Conservation (phyloP, 2,329 filamentous ascomycete genomes). For the Pleurostoma richardsiae region DNA sequence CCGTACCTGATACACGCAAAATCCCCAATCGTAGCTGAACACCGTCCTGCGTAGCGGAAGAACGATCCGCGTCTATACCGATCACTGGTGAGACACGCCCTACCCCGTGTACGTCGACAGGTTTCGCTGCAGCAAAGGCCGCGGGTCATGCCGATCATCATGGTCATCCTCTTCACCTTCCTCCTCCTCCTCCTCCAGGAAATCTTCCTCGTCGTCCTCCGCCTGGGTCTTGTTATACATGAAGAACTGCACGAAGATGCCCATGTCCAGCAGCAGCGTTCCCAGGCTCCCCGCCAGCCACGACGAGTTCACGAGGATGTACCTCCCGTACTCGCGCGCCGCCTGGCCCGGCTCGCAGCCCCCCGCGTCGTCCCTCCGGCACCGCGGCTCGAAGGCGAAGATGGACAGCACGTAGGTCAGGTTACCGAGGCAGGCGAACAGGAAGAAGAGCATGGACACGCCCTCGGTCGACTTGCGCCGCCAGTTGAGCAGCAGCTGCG, state of each 20-base stretch:
- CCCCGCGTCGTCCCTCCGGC: slow-evolving; percentile 30
- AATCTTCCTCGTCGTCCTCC: slow-evolving; percentile 17
- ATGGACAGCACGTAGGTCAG: slow-evolving; percentile 90
- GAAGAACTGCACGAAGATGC: slow-evolving; percentile 89
- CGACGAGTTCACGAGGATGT: slow-evolving; percentile 84
- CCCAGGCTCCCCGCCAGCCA: slow-evolving; percentile 90
- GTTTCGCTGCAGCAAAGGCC: slow-evolving; percentile 29
- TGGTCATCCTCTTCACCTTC: slow-evolving; percentile 20
- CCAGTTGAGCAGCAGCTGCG: slow-evolving; percentile 89
- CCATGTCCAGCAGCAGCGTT: slow-evolving; percentile 77
- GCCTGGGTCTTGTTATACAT: slow-evolving; percentile 59
- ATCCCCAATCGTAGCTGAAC: too few relatives aligned
- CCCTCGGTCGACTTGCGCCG: slow-evolving; percentile 90
- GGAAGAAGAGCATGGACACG: slow-evolving; percentile 88
- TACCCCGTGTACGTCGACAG: slow-evolving; percentile 14
- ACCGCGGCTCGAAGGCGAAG: slow-evolving; percentile 79
- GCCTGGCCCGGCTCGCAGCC: slow-evolving; percentile 64
- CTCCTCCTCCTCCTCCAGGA: slow-evolving; percentile 21
- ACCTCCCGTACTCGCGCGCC: slow-evolving; percentile 63
- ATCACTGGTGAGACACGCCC: background rate
- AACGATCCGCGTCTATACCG: too few relatives aligned
- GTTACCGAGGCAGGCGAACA: slow-evolving; percentile 95
- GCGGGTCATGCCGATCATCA: slow-evolving; percentile 30
- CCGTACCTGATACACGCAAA: too few relatives aligned
- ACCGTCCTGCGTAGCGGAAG: too few relatives aligned